A percentile compares a stretch with the other conserved stretches of the same genome.
Conservation (phyloP, 1,284 basidiomycete genomes). For the Hemileia vastatrix region DNA sequence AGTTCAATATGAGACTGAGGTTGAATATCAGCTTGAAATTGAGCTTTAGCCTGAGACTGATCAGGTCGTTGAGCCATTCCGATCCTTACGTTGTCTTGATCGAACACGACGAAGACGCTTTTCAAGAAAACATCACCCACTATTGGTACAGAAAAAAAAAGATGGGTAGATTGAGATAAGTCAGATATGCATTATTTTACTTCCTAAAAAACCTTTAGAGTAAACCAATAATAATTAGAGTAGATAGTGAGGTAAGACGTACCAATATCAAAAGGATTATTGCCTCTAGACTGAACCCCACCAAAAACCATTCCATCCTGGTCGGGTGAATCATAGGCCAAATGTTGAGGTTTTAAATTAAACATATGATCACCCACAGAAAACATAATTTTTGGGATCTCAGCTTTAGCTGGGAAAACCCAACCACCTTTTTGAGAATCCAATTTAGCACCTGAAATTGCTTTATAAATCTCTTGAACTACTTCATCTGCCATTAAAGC, state of each 20-base stretch:
- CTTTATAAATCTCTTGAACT: slow-evolving; percentile 41
- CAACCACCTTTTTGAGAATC: slow-evolving; percentile 45
- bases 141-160: slow-evolving; percentile 45
- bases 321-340: slow-evolving; percentile 23
- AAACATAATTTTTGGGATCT: slow-evolving; percentile 41
- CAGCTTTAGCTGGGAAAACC: slow-evolving; percentile 42
- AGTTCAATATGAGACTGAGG: too few species aligned
- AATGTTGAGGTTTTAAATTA: slow-evolving; percentile 10
- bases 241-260: too few species aligned
- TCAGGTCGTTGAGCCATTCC: too few species aligned
- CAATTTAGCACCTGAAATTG: slow-evolving; percentile 38
- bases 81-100: too few species aligned
- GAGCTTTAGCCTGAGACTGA: too few species aligned
- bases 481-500: slow-evolving; percentile 40
- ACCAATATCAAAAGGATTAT: slow-evolving; percentile 45
- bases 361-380: slow-evolving; percentile 42
- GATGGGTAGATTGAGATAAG: too few species aligned
- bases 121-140: slow-evolving; percentile 41
- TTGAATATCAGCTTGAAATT: too few species aligned
- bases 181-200: too few species aligned
- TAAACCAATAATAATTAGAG: too few species aligned
- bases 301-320: slow-evolving; percentile 42
- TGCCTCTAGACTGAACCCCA: slow-evolving; percentile 46
- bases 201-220: too few species aligned
- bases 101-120: slow-evolving; percentile 46